A percentile compares a stretch with the other conserved stretches of the same genome.
phyloP scores from a whole-genome alignment of 345 rosid species.

The Clarkia xantiana region DNA sequence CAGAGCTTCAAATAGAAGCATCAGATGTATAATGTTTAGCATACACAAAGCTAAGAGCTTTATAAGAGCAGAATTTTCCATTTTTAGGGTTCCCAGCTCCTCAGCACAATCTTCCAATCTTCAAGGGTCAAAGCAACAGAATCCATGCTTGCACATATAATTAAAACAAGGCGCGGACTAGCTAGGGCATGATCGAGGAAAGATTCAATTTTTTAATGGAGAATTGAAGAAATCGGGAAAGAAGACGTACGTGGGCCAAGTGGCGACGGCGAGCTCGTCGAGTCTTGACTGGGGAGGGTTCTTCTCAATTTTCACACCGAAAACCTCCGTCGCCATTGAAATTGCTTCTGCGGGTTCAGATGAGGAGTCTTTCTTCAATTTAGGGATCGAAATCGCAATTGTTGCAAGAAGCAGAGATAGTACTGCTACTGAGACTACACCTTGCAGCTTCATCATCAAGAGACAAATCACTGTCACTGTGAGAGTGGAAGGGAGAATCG shows the following conservation, averaged over 20 bases:
- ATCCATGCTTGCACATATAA: too few species aligned
- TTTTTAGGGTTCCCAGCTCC: too few species aligned
- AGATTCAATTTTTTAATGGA: background rate
- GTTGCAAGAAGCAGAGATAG: conserved; percentile 6
- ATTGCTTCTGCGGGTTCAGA: background rate
- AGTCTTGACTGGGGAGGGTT: conserved; percentile 28
- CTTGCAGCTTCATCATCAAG: too few species aligned
- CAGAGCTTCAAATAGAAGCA: too few species aligned
- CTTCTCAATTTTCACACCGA: conserved; percentile 28
- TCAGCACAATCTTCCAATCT: too few species aligned
- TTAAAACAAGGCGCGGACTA: background rate
- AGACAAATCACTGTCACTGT: too few species aligned
- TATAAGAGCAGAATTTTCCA: too few species aligned
- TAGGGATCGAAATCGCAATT: conserved; percentile 4
- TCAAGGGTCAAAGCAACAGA: too few species aligned
- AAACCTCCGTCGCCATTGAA: conserved; percentile 10
- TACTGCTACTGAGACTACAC: conserved; percentile 3
- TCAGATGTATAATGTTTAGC: too few species aligned
- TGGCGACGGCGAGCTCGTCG: conserved; percentile 20
- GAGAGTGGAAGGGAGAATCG: too few species aligned
- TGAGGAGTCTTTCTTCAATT: conserved; percentile 7
- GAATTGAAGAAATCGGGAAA: background rate
- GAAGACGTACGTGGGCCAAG: conserved; percentile 25
- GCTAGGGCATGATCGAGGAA: background rate
- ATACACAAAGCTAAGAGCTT: too few species aligned